Percentiles rank a stretch among this genome's conserved stretches.
Conservation (phyloP, 31 red algal species). For the Pterothamnion heteromorphum region DNA sequence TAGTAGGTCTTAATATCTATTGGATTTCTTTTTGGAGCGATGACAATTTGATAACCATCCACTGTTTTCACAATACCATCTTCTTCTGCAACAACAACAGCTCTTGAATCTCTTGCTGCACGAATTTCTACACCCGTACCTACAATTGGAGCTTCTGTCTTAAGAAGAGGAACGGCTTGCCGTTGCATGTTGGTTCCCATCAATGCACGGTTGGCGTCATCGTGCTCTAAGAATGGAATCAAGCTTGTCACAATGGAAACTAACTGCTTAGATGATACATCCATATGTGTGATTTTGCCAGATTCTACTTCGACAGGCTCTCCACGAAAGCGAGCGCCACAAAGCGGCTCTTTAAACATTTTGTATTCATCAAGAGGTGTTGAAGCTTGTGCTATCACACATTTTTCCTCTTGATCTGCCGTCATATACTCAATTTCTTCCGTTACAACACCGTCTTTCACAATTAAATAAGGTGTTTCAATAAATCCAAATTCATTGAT, state of each 20-base stretch:
- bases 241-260: background rate
- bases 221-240: slow-evolving; percentile 43
- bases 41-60: background rate
- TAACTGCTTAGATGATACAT: slow-evolving; percentile 30
- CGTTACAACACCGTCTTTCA: background rate
- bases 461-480: background rate
- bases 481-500: background rate
- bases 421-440: background rate
- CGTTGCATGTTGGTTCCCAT: slow-evolving; percentile 47
- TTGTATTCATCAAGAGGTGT: background rate
- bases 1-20: background rate
- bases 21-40: background rate
- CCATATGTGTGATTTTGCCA: background rate
- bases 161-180: background rate
- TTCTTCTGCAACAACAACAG: background rate
- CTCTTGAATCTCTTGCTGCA: background rate
- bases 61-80: background rate
- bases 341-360: background rate
- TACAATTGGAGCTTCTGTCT: background rate
- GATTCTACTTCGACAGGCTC: background rate
- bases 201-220: slow-evolving; percentile 35
- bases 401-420: background rate
- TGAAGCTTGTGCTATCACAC: background rate
- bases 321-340: background rate
- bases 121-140: background rate